Percentiles rank a stretch among this genome's conserved stretches.
Evolutionary conservation across 2,329 filamentous ascomycete genomes (phyloP).

Genomic region (Thielaviopsis musarum): DNA sequence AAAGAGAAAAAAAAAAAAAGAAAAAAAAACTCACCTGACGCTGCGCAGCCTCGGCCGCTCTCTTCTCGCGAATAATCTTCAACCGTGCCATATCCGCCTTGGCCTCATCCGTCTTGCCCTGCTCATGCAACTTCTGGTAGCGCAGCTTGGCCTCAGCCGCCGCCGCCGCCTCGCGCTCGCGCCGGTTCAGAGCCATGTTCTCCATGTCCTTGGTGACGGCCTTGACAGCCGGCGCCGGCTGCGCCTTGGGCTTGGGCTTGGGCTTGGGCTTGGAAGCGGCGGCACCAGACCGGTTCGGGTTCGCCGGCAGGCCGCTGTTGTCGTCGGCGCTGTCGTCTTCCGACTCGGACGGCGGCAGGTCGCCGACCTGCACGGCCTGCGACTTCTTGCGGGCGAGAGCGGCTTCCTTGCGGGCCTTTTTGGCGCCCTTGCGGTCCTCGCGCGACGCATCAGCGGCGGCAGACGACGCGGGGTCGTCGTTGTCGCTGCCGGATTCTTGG

Average conservation of each 20-base stretch:
- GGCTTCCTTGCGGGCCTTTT: constrained; percentile 82
- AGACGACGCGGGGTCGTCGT: constrained; percentile 27
- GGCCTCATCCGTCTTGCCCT: constrained; percentile 93
- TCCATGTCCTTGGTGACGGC: constrained; percentile 37
- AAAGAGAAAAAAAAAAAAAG: constrained; percentile 8
- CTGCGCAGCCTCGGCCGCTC: constrained; percentile 65
- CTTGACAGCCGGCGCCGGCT: constrained; percentile 21
- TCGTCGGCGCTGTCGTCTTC: constrained; percentile 31
- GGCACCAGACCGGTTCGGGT: constrained; percentile 76
- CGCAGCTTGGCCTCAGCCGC: constrained; percentile 77
- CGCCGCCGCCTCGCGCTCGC: constrained; percentile 59
- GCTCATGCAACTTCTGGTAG: constrained; percentile 81
- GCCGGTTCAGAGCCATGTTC: constrained; percentile 31
- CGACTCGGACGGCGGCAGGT: constrained; percentile 61
- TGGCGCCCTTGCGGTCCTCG: constrained; percentile 72
- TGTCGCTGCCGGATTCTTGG: constrained; percentile 32
- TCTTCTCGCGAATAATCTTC: constrained; percentile 65
- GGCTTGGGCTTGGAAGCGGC: constrained; percentile 40
- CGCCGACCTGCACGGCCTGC: constrained; percentile 61
- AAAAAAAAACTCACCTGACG: constrained; percentile 49
- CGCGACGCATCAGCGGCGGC: constrained; percentile 40
- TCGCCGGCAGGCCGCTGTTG: constrained; percentile 57
- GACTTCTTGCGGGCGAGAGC: constrained; percentile 63
- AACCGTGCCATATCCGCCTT: constrained; percentile 76
- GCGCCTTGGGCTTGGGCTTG: constrained; percentile 11